These are phyloP conservation scores for Clarireedia homoeocarpa DNA, from an alignment of 2,329 filamentous ascomycete genomes.

Conservation along the genomic window DNA sequence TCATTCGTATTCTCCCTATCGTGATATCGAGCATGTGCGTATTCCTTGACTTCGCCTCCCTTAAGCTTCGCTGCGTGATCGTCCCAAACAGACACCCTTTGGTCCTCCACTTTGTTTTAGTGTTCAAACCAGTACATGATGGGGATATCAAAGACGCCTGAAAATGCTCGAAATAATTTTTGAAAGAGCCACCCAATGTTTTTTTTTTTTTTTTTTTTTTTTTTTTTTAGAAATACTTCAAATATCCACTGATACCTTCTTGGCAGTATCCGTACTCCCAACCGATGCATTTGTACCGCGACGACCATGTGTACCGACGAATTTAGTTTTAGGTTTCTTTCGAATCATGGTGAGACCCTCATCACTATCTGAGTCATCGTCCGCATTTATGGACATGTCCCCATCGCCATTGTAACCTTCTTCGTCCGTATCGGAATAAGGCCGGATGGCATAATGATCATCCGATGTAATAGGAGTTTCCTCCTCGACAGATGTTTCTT, in stretches of 20 bases:
- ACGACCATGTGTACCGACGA: conserved; percentile 27
- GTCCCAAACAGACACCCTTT: too few species aligned
- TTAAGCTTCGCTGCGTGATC: too few species aligned
- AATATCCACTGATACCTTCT: conserved; percentile 36
- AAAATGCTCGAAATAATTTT: neutral
- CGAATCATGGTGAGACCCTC: conserved; percentile 28
- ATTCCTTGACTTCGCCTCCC: too few species aligned
- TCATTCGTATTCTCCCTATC: too few species aligned
- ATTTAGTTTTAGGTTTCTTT: conserved; percentile 31
- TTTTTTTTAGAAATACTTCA: conserved; percentile 5
- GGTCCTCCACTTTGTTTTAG: too few species aligned
- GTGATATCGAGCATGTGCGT: too few species aligned
- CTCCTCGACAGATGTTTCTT: conserved; percentile 14
- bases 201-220: neutral
- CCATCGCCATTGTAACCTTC: conserved; percentile 26
- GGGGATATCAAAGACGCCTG: neutral
- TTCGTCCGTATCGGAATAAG: conserved; percentile 21
- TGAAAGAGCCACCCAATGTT: neutral
- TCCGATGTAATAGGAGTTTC: conserved; percentile 3
- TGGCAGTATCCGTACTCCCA: conserved; percentile 56
- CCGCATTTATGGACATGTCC: conserved; percentile 16
- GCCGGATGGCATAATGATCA: conserved; percentile 7
- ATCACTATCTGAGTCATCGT: conserved; percentile 28
- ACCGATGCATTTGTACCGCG: conserved; percentile 54
- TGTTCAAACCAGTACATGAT: too few species aligned